These are phyloP conservation scores for Xylariaceae sp. DNA, from an alignment of 2,329 filamentous ascomycete species.

Conservation along the genomic window DNA sequence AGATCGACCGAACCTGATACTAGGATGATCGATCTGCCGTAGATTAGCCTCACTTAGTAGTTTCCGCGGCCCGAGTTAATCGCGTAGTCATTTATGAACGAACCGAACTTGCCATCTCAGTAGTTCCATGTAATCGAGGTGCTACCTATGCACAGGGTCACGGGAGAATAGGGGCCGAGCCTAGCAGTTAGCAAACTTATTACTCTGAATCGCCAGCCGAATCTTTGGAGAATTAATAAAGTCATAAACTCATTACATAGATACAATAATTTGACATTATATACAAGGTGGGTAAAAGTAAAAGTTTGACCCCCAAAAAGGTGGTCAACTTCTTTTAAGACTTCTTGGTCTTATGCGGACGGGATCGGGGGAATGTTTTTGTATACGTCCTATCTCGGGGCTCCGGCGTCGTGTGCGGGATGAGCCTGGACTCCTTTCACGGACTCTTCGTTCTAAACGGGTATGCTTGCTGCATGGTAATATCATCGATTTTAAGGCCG, in stretches of 20 bases:
- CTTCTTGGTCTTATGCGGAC: slow-evolving; percentile 38
- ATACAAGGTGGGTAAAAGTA: slow-evolving; percentile 25
- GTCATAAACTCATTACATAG: slow-evolving; percentile 17
- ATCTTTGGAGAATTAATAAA: slow-evolving; percentile 1
- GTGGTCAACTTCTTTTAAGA: slow-evolving; percentile 31
- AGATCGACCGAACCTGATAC: not conserved
- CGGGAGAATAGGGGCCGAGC: not conserved
- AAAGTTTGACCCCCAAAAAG: slow-evolving; percentile 4
- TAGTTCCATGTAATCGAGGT: not conserved
- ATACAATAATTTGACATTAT: slow-evolving; percentile 29
- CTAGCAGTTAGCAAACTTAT: slow-evolving; percentile 2
- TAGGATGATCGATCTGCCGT: not conserved
- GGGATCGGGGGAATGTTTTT: slow-evolving; percentile 41
- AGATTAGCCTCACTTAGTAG: not conserved
- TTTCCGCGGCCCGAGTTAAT: not conserved
- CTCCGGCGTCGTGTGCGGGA: slow-evolving; percentile 38
- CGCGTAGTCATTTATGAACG: not conserved
- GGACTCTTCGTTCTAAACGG: slow-evolving; percentile 22
- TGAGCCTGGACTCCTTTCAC: slow-evolving; percentile 33
- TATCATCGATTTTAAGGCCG: slow-evolving; percentile 26
- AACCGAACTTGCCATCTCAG: not conserved
- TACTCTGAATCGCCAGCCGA: not conserved
- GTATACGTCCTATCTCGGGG: slow-evolving; percentile 44
- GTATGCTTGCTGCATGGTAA: slow-evolving; percentile 27
- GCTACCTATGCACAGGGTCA: not conserved